A percentile compares a stretch with the other conserved stretches of the same genome.
Evolutionary conservation across 2,329 filamentous ascomycete genomes (phyloP).

Genomic region (Cytospora paraplurivora): DNA sequence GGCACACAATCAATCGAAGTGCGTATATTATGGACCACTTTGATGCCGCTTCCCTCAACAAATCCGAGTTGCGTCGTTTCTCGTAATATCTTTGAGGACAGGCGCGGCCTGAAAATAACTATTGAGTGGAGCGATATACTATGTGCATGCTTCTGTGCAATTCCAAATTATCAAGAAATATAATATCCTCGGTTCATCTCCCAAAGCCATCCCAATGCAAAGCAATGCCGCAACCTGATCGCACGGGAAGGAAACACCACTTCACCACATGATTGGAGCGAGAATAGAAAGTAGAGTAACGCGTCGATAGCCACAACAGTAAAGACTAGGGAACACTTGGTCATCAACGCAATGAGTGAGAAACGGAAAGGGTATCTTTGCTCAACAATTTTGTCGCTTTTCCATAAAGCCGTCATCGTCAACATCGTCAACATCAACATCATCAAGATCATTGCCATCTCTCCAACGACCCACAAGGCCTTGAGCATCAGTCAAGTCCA

Average conservation of each 20-base stretch:
- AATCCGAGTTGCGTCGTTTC: too few species aligned
- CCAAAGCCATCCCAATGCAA: conserved; percentile 11
- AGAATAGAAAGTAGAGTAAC: conserved; percentile 4
- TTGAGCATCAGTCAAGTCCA: neutral
- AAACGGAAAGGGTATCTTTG: conserved; percentile 21
- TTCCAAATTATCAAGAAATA: neutral
- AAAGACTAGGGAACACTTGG: neutral
- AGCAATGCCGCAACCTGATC: conserved; percentile 9
- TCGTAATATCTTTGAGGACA: too few species aligned
- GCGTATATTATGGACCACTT: too few species aligned
- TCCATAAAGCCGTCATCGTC: conserved; percentile 6
- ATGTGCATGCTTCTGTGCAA: too few species aligned
- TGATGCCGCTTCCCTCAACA: too few species aligned
- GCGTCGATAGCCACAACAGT: neutral
- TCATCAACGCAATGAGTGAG: conserved; percentile 12
- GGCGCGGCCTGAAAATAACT: too few species aligned
- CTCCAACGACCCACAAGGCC: too few species aligned
- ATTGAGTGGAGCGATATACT: too few species aligned
- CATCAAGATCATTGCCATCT: too few species aligned
- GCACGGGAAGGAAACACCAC: conserved; percentile 16
- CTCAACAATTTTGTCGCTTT: conserved; percentile 16
- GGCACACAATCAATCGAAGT: too few species aligned
- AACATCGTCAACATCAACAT: neutral
- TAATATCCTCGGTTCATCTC: neutral
- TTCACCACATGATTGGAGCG: conserved; percentile 8